These are phyloP conservation scores for Termitomyces sp. DNA, from an alignment of 768 basidiomycete genomes.

Conservation along the genomic window DNA sequence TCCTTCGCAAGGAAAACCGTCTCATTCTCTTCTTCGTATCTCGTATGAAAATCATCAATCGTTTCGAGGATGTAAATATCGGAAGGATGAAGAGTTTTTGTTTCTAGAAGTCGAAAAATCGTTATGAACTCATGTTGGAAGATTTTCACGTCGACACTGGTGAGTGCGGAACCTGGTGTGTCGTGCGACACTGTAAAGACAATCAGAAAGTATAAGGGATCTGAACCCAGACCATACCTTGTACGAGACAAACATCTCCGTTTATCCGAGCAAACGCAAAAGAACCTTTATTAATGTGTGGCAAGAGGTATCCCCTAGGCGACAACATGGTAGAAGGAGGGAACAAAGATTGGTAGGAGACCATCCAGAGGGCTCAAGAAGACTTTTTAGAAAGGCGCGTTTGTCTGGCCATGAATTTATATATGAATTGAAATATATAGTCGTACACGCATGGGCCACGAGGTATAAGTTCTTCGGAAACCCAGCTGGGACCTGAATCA, in stretches of 20 bases:
- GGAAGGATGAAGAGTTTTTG: slow-evolving; percentile 39
- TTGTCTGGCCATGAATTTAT: slow-evolving; percentile 26
- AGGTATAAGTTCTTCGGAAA: slow-evolving; percentile 19
- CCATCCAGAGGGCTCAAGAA: slow-evolving; percentile 1
- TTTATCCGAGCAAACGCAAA: slow-evolving; percentile 57
- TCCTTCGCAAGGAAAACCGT: slow-evolving; percentile 55
- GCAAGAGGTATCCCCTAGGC: slow-evolving; percentile 20
- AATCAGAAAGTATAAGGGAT: not conserved
- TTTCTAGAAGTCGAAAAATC: slow-evolving; percentile 52
- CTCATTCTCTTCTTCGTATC: slow-evolving; percentile 54
- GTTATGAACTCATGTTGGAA: slow-evolving; percentile 59
- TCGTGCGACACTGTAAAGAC: slow-evolving; percentile 28
- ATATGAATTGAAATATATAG: too few species aligned
- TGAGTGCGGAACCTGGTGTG: slow-evolving; percentile 37
- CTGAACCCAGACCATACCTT: slow-evolving; percentile 44
- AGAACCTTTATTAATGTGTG: slow-evolving; percentile 27
- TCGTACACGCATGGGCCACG: slow-evolving; percentile 26
- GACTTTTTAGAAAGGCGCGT: slow-evolving; percentile 29
- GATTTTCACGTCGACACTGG: slow-evolving; percentile 44
- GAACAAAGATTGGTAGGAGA: slow-evolving; percentile 5
- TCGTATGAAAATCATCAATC: slow-evolving; percentile 40
- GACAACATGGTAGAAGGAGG: not conserved
- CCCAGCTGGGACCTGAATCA: slow-evolving; percentile 14
- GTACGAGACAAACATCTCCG: slow-evolving; percentile 56
- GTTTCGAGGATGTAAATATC: slow-evolving; percentile 47